Evolutionary conservation across 2,329 filamentous ascomycete species (phyloP).

Genomic region (Apiospora sp.): DNA sequence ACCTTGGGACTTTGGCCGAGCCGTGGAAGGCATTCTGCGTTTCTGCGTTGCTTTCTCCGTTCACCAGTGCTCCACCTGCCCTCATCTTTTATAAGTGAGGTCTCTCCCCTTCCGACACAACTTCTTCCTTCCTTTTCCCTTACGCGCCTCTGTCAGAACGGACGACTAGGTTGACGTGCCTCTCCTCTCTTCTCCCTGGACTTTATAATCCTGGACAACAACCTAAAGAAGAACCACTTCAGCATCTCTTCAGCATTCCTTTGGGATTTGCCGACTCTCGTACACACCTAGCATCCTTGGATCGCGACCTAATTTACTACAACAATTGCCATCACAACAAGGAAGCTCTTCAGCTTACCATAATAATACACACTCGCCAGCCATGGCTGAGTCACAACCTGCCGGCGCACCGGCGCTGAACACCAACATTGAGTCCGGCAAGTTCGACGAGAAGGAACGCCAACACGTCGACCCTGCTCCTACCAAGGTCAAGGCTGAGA

Average conservation of each 20-base stretch:
- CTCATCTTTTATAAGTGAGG: constrained; percentile 23
- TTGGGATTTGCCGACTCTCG: constrained; percentile 19
- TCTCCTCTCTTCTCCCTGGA: constrained; percentile 25
- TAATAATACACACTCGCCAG: constrained; percentile 33
- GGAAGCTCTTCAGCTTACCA: constrained; percentile 25
- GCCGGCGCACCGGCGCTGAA: constrained; percentile 65
- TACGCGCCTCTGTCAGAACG: constrained; percentile 24
- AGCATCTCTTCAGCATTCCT: constrained; percentile 25
- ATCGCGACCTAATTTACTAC: constrained; percentile 22
- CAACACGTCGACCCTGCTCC: constrained; percentile 45
- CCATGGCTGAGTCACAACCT: constrained; percentile 64
- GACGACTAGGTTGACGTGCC: constrained; percentile 27
- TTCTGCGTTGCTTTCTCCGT: constrained; percentile 25
- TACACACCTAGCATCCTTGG: constrained; percentile 24
- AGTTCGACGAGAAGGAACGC: constrained; percentile 69
- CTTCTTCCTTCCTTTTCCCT: constrained; percentile 24
- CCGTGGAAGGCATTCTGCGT: constrained; percentile 20
- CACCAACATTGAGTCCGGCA: constrained; percentile 70
- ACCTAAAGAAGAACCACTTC: constrained; percentile 22
- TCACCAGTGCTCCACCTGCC: constrained; percentile 27
- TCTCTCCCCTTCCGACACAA: constrained; percentile 3
- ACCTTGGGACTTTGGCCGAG: constrained; percentile 18
- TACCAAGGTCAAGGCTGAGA: constrained; percentile 53
- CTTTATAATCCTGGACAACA: constrained; percentile 23
- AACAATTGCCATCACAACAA: constrained; percentile 8